Percentiles rank a stretch among this genome's conserved stretches.
These are phyloP conservation scores for Phaffia australis DNA, from an alignment of 768 basidiomycete genomes.

Conservation along the genomic window DNA sequence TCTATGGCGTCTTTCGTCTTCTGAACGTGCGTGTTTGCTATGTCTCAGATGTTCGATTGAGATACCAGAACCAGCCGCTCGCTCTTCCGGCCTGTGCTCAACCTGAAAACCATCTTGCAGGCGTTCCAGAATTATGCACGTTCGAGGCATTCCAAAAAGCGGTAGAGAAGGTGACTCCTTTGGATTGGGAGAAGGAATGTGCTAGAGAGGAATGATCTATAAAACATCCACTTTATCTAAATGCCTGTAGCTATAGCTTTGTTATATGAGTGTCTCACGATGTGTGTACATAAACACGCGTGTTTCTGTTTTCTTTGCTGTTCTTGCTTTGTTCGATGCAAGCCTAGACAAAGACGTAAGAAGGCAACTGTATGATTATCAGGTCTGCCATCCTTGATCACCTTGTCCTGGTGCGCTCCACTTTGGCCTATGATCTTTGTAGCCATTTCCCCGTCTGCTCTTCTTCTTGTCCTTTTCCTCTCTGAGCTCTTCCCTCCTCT, in stretches of 20 bases:
- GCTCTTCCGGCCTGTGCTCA: slow-evolving; percentile 54
- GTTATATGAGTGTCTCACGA: no score
- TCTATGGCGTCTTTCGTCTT: background rate
- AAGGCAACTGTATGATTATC: no score
- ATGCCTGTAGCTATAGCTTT: no score
- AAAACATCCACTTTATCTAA: no score
- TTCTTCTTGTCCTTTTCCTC: slow-evolving; percentile 46
- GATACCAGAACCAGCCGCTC: slow-evolving; percentile 61
- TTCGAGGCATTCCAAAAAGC: slow-evolving; percentile 34
- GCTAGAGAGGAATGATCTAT: slow-evolving; percentile 28
- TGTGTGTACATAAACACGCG: no score
- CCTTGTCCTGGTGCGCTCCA: slow-evolving; percentile 6
- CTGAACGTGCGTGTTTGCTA: background rate
- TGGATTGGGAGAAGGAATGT: slow-evolving; percentile 59
- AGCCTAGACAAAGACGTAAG: no score
- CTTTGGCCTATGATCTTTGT: slow-evolving; percentile 16
- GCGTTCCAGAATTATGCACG: slow-evolving; percentile 63
- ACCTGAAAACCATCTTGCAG: slow-evolving; percentile 56
- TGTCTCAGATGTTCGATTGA: slow-evolving; percentile 54
- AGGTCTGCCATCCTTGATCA: slow-evolving; percentile 5
- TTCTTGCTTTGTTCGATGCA: no score
- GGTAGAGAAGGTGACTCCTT: slow-evolving; percentile 55
- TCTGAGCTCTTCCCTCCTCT: slow-evolving; percentile 53
- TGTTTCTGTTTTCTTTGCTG: no score
- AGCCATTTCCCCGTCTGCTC: slow-evolving; percentile 27